Conservation (phyloP, 2,329 filamentous ascomycete genomes). For the Zasmidium cellare region DNA sequence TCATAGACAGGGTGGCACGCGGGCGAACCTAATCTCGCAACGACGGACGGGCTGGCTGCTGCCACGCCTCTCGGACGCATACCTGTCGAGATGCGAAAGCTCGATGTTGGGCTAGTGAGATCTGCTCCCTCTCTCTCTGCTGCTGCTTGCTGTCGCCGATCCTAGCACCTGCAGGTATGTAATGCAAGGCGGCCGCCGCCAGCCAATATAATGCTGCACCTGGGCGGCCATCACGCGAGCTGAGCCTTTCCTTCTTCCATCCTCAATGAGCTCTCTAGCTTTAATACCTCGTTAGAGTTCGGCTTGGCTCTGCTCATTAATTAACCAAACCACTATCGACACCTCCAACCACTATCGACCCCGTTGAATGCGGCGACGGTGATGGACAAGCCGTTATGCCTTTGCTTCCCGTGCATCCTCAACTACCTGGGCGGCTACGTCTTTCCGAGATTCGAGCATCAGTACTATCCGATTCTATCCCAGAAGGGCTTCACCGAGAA, state of each 20-base stretch:
- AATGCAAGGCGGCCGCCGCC: conserved; percentile 7
- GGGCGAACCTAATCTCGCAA: conserved; percentile 10
- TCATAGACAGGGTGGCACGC: conserved; percentile 1
- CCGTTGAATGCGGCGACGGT: background rate
- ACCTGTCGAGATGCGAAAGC: background rate
- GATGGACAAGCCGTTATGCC: conserved; percentile 19
- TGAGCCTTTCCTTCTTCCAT: conserved; percentile 1
- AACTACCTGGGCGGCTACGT: conserved; percentile 24
- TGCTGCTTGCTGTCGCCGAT: background rate
- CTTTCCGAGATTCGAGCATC: conserved; percentile 16
- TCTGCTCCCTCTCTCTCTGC: background rate
- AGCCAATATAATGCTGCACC: conserved; percentile 8
- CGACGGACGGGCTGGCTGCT: background rate
- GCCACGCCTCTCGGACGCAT: no score
- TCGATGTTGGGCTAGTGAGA: background rate
- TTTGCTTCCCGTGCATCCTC: conserved; percentile 27
- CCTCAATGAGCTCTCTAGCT: conserved; percentile 9
- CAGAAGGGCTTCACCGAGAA: conserved; percentile 20
- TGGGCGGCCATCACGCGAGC: conserved; percentile 6
- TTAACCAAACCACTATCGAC: background rate
- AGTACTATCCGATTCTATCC: conserved; percentile 21
- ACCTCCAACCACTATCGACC: background rate
- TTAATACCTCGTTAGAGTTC: background rate
- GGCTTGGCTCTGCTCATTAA: background rate
- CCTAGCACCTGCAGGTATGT: background rate